Evolutionary conservation across 768 basidiomycete genomes (phyloP).

Genomic region (Lactifluus piperatus): DNA sequence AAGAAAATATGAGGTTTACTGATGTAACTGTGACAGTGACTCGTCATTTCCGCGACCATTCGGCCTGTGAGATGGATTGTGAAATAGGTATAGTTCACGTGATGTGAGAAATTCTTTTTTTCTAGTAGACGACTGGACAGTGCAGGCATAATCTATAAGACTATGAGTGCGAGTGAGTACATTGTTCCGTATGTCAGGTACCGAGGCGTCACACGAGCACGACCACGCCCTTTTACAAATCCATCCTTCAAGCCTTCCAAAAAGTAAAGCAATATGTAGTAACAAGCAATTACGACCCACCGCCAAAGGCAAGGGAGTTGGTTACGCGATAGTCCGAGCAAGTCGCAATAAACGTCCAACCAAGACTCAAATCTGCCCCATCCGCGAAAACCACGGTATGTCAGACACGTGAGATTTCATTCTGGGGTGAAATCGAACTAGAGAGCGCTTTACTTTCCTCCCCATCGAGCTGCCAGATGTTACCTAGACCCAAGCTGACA

Average conservation of each 20-base stretch:
- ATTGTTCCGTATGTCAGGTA: slow-evolving; percentile 14
- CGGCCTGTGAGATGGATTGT: too few species aligned
- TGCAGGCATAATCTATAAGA: background rate
- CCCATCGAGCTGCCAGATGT: slow-evolving; percentile 67
- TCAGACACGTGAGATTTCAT: slow-evolving; percentile 8
- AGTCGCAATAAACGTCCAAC: background rate
- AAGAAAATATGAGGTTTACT: too few species aligned
- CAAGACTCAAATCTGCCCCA: background rate
- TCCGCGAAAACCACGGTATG: background rate
- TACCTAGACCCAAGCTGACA: slow-evolving; percentile 32
- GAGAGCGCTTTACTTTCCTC: slow-evolving; percentile 41
- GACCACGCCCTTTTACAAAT: slow-evolving; percentile 3
- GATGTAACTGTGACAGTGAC: too few species aligned
- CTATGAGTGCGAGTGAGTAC: slow-evolving; percentile 10
- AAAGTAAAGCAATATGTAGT: slow-evolving; percentile 8
- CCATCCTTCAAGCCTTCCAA: slow-evolving; percentile 15
- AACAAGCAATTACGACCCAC: background rate
- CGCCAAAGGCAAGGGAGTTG: background rate
- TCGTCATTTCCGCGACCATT: too few species aligned
- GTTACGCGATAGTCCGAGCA: background rate
- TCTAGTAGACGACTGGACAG: background rate
- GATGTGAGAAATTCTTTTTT: background rate
- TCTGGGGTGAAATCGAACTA: slow-evolving; percentile 3
- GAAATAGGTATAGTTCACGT: too few species aligned
- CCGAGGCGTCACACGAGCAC: background rate